Percentiles rank a stretch among this genome's conserved stretches.
Conservation (phyloP, 352 stramenopile species). For the Pythium angustatum region DNA sequence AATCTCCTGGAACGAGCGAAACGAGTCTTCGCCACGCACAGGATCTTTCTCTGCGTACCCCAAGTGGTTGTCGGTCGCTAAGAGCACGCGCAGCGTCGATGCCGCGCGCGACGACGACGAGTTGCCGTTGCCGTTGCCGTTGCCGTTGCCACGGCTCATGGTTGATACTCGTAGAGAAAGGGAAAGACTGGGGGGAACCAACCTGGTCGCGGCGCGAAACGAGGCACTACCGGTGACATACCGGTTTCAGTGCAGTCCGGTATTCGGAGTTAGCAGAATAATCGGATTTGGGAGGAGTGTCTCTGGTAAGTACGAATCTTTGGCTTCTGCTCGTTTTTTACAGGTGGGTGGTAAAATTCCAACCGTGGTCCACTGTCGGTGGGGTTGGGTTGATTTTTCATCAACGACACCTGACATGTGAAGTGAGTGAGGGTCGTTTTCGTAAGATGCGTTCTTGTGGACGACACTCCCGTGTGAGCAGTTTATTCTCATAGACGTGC, state of each 20-base stretch:
- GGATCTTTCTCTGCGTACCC: slow-evolving; percentile 96
- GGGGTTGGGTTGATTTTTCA: slow-evolving; percentile 1
- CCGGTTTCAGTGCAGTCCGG: too few species aligned
- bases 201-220: too few species aligned
- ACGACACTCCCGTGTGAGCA: too few species aligned
- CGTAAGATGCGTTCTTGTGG: neutral
- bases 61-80: slow-evolving; percentile 99
- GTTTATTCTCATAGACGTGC: too few species aligned
- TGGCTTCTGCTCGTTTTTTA: too few species aligned
- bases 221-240: too few species aligned
- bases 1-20: slow-evolving; percentile 89
- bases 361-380: too few species aligned
- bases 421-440: slow-evolving; percentile 7
- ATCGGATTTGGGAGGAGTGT: too few species aligned
- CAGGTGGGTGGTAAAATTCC: too few species aligned
- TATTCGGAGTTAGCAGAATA: slow-evolving; percentile 11
- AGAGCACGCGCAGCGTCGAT: slow-evolving; percentile 86
- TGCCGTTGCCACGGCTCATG: neutral
- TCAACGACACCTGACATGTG: neutral
- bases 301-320: neutral
- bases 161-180: neutral
- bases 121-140: slow-evolving; percentile 26
- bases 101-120: slow-evolving; percentile 5
- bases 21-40: slow-evolving; percentile 93
- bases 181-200: too few species aligned